Conservation (phyloP, 257 asterid genomes). For the Solanum chilense region DNA sequence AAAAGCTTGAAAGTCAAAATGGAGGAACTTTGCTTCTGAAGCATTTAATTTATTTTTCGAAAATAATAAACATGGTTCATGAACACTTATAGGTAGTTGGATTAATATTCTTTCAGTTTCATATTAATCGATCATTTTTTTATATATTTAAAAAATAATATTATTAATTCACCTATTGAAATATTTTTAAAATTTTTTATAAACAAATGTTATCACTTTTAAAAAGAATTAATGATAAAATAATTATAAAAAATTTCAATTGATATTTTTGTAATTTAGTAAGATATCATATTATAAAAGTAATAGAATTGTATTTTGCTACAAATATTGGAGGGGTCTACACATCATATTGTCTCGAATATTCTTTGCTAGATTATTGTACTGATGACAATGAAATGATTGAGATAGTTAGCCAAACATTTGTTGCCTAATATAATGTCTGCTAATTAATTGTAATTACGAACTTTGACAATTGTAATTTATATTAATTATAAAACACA, state of each 20-base stretch:
- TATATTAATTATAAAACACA: not conserved
- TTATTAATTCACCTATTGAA: too few relatives aligned
- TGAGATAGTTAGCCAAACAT: not conserved
- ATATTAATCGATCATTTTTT: too few relatives aligned
- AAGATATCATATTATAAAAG: not conserved
- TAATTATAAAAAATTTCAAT: too few relatives aligned
- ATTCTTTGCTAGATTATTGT: not conserved
- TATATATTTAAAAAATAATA: too few relatives aligned
- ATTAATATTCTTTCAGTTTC: not conserved
- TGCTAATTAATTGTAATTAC: not conserved
- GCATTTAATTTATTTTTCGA: not conserved
- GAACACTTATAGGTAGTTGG: not conserved
- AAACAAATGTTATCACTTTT: too few relatives aligned
- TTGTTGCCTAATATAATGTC: not conserved
- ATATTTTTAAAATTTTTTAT: too few relatives aligned
- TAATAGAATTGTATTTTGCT: not conserved
- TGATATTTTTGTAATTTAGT: too few relatives aligned
- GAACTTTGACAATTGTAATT: not conserved
- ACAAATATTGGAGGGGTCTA: not conserved
- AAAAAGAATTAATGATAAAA: too few relatives aligned
- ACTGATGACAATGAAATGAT: not conserved
- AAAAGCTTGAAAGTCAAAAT: not conserved
- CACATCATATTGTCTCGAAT: not conserved
- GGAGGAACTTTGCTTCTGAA: not conserved
- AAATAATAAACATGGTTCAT: not conserved